Percentiles rank a stretch among this genome's conserved stretches.
Evolutionary conservation across 108 stramenopile genomes (phyloP).

Genomic region (Epipyxis sp.): DNA sequence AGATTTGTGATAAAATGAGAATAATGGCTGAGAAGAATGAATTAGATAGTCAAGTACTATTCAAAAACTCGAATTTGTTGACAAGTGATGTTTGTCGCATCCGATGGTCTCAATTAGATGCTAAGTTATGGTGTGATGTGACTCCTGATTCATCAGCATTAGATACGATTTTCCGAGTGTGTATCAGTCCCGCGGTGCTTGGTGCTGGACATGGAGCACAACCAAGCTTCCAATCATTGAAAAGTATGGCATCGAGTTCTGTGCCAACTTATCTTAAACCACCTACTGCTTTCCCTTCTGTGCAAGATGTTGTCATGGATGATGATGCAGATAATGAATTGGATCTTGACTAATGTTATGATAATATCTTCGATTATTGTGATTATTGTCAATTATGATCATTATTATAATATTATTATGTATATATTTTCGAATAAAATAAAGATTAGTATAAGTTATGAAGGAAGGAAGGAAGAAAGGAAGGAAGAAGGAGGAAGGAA

Average conservation of each 20-base stretch:
- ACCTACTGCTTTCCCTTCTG: background rate
- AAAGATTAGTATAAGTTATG: no score
- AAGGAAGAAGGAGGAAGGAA: no score
- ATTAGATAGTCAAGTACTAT: background rate
- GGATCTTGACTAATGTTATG: no score
- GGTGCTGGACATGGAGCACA: background rate
- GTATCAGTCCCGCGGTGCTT: background rate
- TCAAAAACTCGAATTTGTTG: background rate
- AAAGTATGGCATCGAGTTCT: background rate
- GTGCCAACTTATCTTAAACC: conserved; percentile 15
- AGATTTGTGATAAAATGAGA: background rate
- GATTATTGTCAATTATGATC: no score
- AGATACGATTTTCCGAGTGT: background rate
- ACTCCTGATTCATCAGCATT: background rate
- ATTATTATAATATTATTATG: no score
- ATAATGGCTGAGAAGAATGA: background rate
- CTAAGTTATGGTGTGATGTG: background rate
- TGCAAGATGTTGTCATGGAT: background rate
- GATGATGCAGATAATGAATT: background rate
- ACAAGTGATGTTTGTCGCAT: conserved; percentile 17
- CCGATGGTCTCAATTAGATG: conserved; percentile 23
- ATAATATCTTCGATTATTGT: no score
- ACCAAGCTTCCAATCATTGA: conserved; percentile 7
- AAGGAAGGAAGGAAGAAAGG: no score
- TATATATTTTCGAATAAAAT: no score